A percentile compares a stretch with the other conserved stretches of the same genome.
phyloP scores from a whole-genome alignment of 148 eudicot genomes.

The Spergularia marina region DNA sequence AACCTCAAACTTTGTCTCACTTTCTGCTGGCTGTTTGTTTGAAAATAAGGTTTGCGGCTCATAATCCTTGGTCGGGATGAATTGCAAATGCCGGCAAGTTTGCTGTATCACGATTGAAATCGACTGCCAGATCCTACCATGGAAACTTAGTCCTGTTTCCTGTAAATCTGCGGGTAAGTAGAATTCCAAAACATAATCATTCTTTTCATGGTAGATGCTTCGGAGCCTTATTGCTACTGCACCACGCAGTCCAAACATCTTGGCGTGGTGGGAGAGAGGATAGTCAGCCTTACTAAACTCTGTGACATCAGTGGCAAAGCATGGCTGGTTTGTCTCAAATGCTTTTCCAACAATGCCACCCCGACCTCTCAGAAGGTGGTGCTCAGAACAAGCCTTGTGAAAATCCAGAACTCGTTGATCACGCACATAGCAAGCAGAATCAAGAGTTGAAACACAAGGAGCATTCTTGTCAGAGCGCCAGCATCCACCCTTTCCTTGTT shows the following conservation, averaged over 20 bases:
- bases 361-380: constrained; percentile 56
- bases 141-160: constrained; percentile 36
- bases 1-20: constrained; percentile 14
- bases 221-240: constrained; percentile 63
- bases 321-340: constrained; percentile 59
- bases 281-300: constrained; percentile 66
- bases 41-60: constrained; percentile 29
- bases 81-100: constrained; percentile 45
- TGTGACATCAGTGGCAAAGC: constrained; percentile 60
- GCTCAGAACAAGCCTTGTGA: constrained; percentile 75
- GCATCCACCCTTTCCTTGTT: constrained; percentile 44
- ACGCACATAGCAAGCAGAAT: constrained; percentile 67
- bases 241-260: constrained; percentile 52
- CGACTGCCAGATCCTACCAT: constrained; percentile 41
- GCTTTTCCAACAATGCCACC: constrained; percentile 75
- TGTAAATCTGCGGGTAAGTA: constrained; percentile 57
- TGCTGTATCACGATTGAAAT: constrained; percentile 44
- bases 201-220: constrained; percentile 35
- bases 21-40: constrained; percentile 24
- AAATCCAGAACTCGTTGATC: constrained; percentile 57
- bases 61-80: constrained; percentile 41
- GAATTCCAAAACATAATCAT: constrained; percentile 71
- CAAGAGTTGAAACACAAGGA: constrained; percentile 55
- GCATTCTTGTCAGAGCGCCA: constrained; percentile 38
- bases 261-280: constrained; percentile 76